Percentiles rank a stretch among this genome's conserved stretches.
Conservation (phyloP, 164 flowering plant species). For the Berberis thunbergii region DNA sequence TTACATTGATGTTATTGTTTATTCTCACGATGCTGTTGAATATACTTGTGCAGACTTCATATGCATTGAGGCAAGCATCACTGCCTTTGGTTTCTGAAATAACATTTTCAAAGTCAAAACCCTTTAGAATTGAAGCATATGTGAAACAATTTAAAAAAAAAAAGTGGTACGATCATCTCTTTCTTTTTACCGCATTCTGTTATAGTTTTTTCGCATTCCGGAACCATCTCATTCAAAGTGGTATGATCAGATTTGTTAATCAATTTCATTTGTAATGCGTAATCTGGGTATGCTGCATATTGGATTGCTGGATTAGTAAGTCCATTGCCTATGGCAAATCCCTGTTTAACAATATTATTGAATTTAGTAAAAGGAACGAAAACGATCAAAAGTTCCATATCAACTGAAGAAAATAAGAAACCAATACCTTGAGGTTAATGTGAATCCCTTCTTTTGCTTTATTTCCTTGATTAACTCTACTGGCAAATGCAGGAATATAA, state of each 20-base stretch:
- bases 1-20: conserved; percentile 47
- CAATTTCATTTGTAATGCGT: conserved; percentile 45
- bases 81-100: conserved; percentile 34
- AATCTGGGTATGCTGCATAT: conserved; percentile 68
- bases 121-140: not conserved
- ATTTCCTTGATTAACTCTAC: conserved; percentile 65
- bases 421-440: conserved; percentile 59
- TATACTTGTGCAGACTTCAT: conserved; percentile 36
- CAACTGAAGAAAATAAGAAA: not conserved
- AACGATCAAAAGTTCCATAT: not conserved
- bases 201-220: conserved; percentile 39
- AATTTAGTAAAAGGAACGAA: not conserved
- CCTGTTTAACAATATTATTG: conserved; percentile 33
- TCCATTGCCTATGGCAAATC: conserved; percentile 86
- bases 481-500: conserved; percentile 78
- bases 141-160: not conserved
- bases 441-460: conserved; percentile 63
- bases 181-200: conserved; percentile 41
- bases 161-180: no score
- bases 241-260: conserved; percentile 42
- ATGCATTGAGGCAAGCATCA: conserved; percentile 31
- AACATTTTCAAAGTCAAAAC: not conserved
- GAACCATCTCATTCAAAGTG: conserved; percentile 27
- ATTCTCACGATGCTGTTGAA: conserved; percentile 38
- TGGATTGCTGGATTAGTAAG: conserved; percentile 70